phyloP scores from a whole-genome alignment of 257 asterid species.

The Nemophila menziesii region DNA sequence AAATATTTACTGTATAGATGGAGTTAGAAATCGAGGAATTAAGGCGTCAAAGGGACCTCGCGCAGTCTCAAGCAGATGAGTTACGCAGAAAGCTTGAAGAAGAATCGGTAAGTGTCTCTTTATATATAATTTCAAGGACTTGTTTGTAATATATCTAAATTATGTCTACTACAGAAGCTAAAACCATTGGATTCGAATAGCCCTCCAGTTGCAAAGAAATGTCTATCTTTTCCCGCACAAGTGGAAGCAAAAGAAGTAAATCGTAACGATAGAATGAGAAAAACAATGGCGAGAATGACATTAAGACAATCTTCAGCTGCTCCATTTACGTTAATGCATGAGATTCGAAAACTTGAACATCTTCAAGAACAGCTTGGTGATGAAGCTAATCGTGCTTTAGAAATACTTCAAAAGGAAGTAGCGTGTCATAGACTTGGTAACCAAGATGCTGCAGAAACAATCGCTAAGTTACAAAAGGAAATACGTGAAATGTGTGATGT shows the following conservation, averaged over 20 bases:
- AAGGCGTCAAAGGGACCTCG: slow-evolving; percentile 86
- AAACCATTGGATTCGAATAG: slow-evolving; percentile 36
- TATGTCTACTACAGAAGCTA: slow-evolving; percentile 24
- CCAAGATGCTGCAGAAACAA: slow-evolving; percentile 96
- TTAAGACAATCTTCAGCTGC: slow-evolving; percentile 85
- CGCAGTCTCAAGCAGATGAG: slow-evolving; percentile 75
- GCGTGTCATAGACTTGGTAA: slow-evolving; percentile 83
- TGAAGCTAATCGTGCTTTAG: slow-evolving; percentile 87
- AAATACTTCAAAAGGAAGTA: slow-evolving; percentile 90
- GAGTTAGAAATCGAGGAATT: slow-evolving; percentile 87
- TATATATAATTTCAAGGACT: neutral
- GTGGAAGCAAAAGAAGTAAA: slow-evolving; percentile 38
- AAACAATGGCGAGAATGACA: slow-evolving; percentile 52
- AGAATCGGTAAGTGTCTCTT: slow-evolving; percentile 43
- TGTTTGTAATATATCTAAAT: slow-evolving; percentile 4
- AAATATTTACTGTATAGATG: slow-evolving; percentile 39
- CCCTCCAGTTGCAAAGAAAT: slow-evolving; percentile 63
- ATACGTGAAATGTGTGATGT: slow-evolving; percentile 65
- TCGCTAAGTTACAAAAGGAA: slow-evolving; percentile 87
- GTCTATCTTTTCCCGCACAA: slow-evolving; percentile 74
- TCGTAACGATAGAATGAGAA: slow-evolving; percentile 33
- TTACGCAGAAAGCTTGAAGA: slow-evolving; percentile 63
- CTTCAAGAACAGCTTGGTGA: slow-evolving; percentile 97
- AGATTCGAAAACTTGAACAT: slow-evolving; percentile 84
- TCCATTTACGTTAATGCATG: slow-evolving; percentile 88